Base-by-base conservation (phyloP, 2,329 filamentous ascomycete species). In the Pseudogymnoascus sp. region DNA sequence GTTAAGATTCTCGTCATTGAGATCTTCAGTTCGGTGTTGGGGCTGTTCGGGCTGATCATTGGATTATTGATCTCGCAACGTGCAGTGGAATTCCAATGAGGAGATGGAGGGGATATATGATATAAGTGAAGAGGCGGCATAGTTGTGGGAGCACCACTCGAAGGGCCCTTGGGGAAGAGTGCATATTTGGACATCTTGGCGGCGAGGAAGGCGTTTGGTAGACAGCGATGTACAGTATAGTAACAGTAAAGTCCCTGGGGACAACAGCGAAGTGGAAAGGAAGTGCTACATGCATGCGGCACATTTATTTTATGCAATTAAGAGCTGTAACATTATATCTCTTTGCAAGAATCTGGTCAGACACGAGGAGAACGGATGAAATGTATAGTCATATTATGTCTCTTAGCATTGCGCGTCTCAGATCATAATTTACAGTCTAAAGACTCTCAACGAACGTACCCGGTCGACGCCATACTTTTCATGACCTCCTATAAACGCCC, bases 1-100 rank as follows among this genome's bases (percentile, higher is more conserved):
- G 93, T 99, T 78, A 97, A 96, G 80, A 96, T 99, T 69, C 86
- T 99, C 60, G 93, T 99, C 69, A 95, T 99, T 72, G 95, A 99
- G 78, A 99, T 99, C 75, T 99, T 99, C 81, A 97, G 92, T 74
- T 97, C 93, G 41, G 93, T 99, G 58, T 83, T 99, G 9, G 94
- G 95, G 66, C 85, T 99, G 3, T 99, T 99, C 72, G 95, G 94
- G 63, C 83, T 99, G 66, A 99, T 99, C 72, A 87, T 99, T 68
- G 94, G 95, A 51, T 83, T 99, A 62, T 81, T 99, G 67, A 84
- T 97, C 60, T 90, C 91, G 63, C 84, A 88, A 74, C 96, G 94
- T 77, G 92, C 94, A 27, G 74, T 79, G 25, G 90, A 92, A 66
- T 95, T 97, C 65, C 4, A 59, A 7, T 59, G 27, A 59, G n/a